A percentile compares a stretch with the other conserved stretches of the same genome.
Conservation (phyloP, 352 stramenopile species). For the Globisporangium rhizosaccharum region DNA sequence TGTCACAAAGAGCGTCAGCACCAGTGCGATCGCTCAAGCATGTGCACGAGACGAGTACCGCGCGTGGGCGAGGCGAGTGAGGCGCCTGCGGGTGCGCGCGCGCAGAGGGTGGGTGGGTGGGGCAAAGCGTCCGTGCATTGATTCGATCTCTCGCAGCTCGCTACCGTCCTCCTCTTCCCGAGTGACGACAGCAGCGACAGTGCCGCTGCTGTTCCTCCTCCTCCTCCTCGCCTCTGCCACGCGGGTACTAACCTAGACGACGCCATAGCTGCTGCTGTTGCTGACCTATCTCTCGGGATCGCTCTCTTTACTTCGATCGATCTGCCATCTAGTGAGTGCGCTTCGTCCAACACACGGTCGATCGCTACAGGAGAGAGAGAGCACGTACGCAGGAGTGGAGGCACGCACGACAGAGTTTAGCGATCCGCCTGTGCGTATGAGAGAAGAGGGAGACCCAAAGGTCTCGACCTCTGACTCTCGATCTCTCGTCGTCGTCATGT, state of each 20-base stretch:
- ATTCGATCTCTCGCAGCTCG: conserved; percentile 8
- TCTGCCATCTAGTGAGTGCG: conserved; percentile 87
- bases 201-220: conserved; percentile 8
- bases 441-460: no score
- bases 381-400: neutral
- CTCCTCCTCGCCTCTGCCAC: conserved; percentile 18
- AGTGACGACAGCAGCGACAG: neutral
- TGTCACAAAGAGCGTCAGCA: neutral
- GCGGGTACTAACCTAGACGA: conserved; percentile 69
- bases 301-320: conserved; percentile 91
- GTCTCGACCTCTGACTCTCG: no score
- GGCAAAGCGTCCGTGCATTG: conserved; percentile 21
- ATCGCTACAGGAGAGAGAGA: conserved; percentile 40
- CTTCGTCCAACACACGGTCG: conserved; percentile 77
- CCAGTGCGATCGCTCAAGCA: neutral
- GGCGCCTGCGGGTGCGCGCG: neutral
- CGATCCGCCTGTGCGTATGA: no score
- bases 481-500: no score
- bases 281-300: conserved; percentile 82
- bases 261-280: conserved; percentile 7
- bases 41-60: conserved; percentile 2
- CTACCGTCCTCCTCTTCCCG: conserved; percentile 20
- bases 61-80: conserved; percentile 1
- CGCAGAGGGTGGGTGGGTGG: conserved; percentile 7
- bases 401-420: conserved; percentile 8